These are phyloP conservation scores for Entophlyctis luteolus DNA, from an alignment of 192 early-diverging fungal genomes.

Conservation along the genomic window DNA sequence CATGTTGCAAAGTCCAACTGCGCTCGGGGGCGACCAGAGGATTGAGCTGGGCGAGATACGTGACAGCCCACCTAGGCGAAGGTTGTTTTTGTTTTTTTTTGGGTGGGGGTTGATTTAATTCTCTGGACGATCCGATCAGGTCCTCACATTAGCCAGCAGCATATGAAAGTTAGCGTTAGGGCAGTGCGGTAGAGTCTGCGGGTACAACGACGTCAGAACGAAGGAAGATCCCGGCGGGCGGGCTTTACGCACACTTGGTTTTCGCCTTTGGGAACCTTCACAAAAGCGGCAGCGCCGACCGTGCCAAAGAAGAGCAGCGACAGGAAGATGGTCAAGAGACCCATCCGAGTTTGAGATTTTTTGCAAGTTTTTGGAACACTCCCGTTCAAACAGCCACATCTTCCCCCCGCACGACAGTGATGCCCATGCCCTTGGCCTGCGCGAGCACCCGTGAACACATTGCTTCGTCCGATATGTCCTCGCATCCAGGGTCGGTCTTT, in stretches of 20 bases:
- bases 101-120: no score
- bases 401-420: constrained; percentile 63
- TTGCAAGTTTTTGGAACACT: no score
- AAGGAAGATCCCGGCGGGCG: no score
- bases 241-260: constrained; percentile 20
- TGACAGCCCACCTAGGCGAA: constrained; percentile 92
- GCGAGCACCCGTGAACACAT: constrained; percentile 73
- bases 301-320: constrained; percentile 9
- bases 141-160: constrained; percentile 17
- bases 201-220: no score
- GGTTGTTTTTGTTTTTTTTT: no score
- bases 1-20: constrained; percentile 14
- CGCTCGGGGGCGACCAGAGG: constrained; percentile 76
- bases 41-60: constrained; percentile 82
- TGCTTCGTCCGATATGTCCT: constrained; percentile 62
- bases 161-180: neutral
- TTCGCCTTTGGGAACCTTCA: neutral
- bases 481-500: constrained; percentile 71
- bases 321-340: constrained; percentile 5
- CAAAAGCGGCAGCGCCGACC: constrained; percentile 1
- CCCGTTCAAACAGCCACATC: constrained; percentile 1
- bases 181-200: constrained; percentile 11
- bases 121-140: no score
- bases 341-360: constrained; percentile 1
- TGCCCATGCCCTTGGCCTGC: constrained; percentile 75